Base-by-base conservation (phyloP, 768 basidiomycete species). In the Serendipita sp. region DNA sequence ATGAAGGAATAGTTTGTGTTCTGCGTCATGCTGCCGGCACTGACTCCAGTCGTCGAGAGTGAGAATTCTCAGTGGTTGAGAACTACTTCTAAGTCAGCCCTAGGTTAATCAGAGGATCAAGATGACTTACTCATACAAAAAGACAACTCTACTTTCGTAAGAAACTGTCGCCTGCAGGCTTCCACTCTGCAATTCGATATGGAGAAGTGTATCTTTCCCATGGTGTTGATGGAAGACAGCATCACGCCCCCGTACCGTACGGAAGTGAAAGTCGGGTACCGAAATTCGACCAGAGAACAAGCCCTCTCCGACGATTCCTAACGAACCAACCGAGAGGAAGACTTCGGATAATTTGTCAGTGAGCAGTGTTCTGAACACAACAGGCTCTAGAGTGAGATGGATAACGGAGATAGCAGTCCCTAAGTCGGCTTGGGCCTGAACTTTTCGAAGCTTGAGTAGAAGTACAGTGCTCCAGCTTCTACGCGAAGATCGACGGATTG, bases 351-450 rank as follows among this genome's bases (percentile, higher is more conserved):
- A 69, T 45, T 72, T 70, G 30, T 83, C 82, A 5, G 83, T 84
- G 48, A 92, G 72, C 63, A 78, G 80, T 16, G 86, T 87, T 20
- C 83, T 80, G 48, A 92, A 68, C 22, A 85, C 74, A 7, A 83
- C 77, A 58, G 86, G 77, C 24, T 77, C 74, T 61, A 94, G 74
- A 64, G 84, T 78, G 28, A 96, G 74, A 30, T 79, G 81, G 53
- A 88, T 75, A 30, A 77, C 78, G 62, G 85, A 85, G 67, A 97
- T 93, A 1, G 88, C 87, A 68, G 89, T 87, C 5, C 90, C 90
- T 28, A 97, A 80, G 69, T 96, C 89, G 3, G 88, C 80, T 53
- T 84, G 82, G 42, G 96, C 74, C 33, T 80, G 79, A 61, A 93
- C 81, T 53, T 79, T 79, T 22, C 90, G 82, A 51, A 93, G 76